Percentiles rank a stretch among this genome's conserved stretches.
Conservation (phyloP, 371 early-diverging fungal species). For the Rhizopus sp. region DNA sequence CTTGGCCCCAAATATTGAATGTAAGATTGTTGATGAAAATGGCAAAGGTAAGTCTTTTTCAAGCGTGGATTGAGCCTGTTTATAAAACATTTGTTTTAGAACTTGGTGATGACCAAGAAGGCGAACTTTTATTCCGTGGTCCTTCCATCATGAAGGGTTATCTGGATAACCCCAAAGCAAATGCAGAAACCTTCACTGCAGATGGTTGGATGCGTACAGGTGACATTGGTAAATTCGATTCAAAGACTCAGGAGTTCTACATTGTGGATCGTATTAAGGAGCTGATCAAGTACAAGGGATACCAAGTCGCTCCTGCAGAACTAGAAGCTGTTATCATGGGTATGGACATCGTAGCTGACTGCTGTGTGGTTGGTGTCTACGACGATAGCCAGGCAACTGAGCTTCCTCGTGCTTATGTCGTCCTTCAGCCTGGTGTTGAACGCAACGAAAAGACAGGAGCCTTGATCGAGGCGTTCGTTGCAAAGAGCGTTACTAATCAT, state of each 20-base stretch:
- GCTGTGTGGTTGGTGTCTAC: slow-evolving; percentile 70
- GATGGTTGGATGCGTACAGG: slow-evolving; percentile 80
- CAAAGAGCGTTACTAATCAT: slow-evolving; percentile 64
- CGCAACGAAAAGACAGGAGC: slow-evolving; percentile 26
- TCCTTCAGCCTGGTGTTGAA: slow-evolving; percentile 43
- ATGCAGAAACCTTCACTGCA: slow-evolving; percentile 58
- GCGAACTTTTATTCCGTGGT: slow-evolving; percentile 81
- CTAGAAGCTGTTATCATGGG: slow-evolving; percentile 22
- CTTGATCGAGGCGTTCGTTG: slow-evolving; percentile 49
- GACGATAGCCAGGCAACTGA: slow-evolving; percentile 66
- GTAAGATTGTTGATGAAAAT: slow-evolving; percentile 68
- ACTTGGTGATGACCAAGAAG: slow-evolving; percentile 55
- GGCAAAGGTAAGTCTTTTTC: slow-evolving; percentile 39
- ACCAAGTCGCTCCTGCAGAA: slow-evolving; percentile 47
- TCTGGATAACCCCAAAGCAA: slow-evolving; percentile 68
- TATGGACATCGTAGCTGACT: slow-evolving; percentile 60
- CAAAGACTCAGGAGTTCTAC: slow-evolving; percentile 55
- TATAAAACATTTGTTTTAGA: slow-evolving; percentile 29
- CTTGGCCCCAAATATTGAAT: slow-evolving; percentile 67
- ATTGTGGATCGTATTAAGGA: slow-evolving; percentile 79
- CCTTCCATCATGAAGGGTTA: slow-evolving; percentile 84
- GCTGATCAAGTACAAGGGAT: slow-evolving; percentile 78
- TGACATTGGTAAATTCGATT: slow-evolving; percentile 75
- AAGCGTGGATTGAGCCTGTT: not conserved
- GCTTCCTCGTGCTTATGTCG: slow-evolving; percentile 78